Conservation (phyloP, 768 basidiomycete genomes). For the Tricholoma sp. region DNA sequence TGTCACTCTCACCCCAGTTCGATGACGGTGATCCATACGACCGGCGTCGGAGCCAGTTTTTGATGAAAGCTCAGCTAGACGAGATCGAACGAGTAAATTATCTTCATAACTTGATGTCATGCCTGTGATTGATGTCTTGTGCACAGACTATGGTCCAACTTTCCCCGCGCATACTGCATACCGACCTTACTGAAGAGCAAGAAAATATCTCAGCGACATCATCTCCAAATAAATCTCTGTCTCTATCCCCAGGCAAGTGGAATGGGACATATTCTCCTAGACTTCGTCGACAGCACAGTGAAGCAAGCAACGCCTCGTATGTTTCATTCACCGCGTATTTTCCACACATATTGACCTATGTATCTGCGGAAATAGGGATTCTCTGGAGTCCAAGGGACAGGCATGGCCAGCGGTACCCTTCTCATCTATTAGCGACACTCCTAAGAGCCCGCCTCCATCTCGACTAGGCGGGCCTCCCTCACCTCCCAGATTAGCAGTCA, state of each 20-base stretch:
- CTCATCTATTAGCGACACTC: conserved; percentile 25
- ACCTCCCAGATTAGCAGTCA: conserved; percentile 62
- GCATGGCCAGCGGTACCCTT: conserved; percentile 41
- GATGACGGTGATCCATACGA: conserved; percentile 72
- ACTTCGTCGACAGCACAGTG: conserved; percentile 25
- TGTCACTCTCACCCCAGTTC: conserved; percentile 35
- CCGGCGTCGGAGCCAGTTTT: conserved; percentile 66
- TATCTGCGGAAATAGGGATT: conserved; percentile 9
- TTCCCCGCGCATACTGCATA: conserved; percentile 49
- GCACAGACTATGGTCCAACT: conserved; percentile 60
- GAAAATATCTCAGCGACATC: conserved; percentile 20
- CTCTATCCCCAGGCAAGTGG: conserved; percentile 19
- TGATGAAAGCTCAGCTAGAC: conserved; percentile 72
- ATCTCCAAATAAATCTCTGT: conserved; percentile 27
- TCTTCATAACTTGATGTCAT: not conserved
- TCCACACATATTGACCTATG: conserved; percentile 1
- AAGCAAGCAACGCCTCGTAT: conserved; percentile 14
- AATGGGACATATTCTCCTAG: conserved; percentile 30
- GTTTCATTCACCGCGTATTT: conserved; percentile 11
- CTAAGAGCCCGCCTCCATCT: conserved; percentile 15
- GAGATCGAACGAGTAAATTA: conserved; percentile 63
- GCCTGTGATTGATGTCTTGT: not conserved
- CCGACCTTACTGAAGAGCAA: conserved; percentile 34
- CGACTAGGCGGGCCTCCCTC: conserved; percentile 34
- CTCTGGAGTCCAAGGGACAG: conserved; percentile 10